phyloP scores from a whole-genome alignment of 257 asterid genomes.

The Petunia secreta region DNA sequence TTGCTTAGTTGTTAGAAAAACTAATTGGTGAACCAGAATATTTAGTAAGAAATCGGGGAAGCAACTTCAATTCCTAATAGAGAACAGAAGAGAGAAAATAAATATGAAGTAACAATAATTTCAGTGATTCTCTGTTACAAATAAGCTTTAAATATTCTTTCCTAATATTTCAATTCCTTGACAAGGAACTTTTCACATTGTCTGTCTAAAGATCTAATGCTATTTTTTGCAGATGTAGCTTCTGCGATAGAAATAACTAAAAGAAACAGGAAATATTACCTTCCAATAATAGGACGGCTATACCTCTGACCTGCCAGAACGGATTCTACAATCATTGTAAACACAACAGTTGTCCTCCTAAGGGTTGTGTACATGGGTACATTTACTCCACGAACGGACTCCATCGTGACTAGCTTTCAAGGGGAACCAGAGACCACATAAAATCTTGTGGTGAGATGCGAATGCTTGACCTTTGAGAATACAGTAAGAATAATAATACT shows the following conservation, averaged over 20 bases:
- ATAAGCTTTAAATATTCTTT: slow-evolving; percentile 7
- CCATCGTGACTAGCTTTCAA: slow-evolving; percentile 89
- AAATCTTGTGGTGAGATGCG: slow-evolving; percentile 26
- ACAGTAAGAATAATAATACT: slow-evolving; percentile 24
- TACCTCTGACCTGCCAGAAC: slow-evolving; percentile 69
- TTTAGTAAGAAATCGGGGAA: background rate
- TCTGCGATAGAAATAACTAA: background rate
- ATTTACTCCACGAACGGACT: slow-evolving; percentile 90
- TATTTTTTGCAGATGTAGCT: slow-evolving; percentile 1
- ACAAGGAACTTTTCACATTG: background rate
- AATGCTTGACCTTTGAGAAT: slow-evolving; percentile 18
- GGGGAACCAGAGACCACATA: slow-evolving; percentile 41
- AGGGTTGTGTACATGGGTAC: slow-evolving; percentile 97
- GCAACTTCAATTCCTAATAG: slow-evolving; percentile 1
- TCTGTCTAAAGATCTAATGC: background rate
- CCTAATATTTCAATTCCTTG: slow-evolving; percentile 3
- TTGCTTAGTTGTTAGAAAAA: background rate
- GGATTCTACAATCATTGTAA: slow-evolving; percentile 85
- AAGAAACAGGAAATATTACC: slow-evolving; percentile 44
- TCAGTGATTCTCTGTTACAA: background rate
- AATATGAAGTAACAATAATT: background rate
- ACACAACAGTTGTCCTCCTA: slow-evolving; percentile 89
- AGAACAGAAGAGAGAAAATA: background rate
- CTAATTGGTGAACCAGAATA: slow-evolving; percentile 10
- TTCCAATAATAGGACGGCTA: slow-evolving; percentile 60